These are phyloP conservation scores for Botryotinia convoluta DNA, from an alignment of 2,329 filamentous ascomycete genomes.

Conservation along the genomic window DNA sequence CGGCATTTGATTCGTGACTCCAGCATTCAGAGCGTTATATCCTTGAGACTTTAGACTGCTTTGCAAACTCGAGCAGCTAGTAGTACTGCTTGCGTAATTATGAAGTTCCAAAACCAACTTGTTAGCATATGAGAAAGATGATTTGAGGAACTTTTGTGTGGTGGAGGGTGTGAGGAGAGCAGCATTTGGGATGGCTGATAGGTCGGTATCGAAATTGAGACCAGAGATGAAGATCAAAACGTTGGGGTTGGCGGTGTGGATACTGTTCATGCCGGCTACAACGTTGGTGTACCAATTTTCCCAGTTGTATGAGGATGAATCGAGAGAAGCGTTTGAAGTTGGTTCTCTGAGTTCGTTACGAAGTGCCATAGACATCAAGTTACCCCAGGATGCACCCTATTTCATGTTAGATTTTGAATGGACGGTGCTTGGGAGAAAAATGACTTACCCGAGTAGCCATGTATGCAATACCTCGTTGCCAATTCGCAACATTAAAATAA, in stretches of 20 bases:
- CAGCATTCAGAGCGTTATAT: slow-evolving; percentile 42
- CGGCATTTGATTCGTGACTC: slow-evolving; percentile 40
- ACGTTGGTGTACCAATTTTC: slow-evolving; percentile 46
- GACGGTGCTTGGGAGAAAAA: neutral
- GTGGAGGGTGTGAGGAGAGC: slow-evolving; percentile 24
- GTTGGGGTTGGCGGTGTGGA: slow-evolving; percentile 45
- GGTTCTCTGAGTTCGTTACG: slow-evolving; percentile 44
- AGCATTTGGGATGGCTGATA: slow-evolving; percentile 25
- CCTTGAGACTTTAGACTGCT: slow-evolving; percentile 41
- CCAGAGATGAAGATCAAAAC: slow-evolving; percentile 50
- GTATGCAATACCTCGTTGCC: slow-evolving; percentile 57
- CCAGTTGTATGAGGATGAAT: slow-evolving; percentile 44
- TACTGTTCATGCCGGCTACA: slow-evolving; percentile 41
- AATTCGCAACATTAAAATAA: slow-evolving; percentile 57
- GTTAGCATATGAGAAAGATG: slow-evolving; percentile 42
- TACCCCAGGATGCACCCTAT: slow-evolving; percentile 24
- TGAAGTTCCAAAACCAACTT: slow-evolving; percentile 50
- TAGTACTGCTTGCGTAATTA: slow-evolving; percentile 17
- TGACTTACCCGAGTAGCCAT: slow-evolving; percentile 56
- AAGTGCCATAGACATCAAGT: slow-evolving; percentile 32
- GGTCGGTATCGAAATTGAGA: slow-evolving; percentile 44
- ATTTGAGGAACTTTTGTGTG: slow-evolving; percentile 38
- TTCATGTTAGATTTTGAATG: neutral
- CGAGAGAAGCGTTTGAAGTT: slow-evolving; percentile 20
- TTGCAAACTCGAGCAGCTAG: slow-evolving; percentile 36